Evolutionary conservation across 140 eudicot species (phyloP).

Genomic region (Bidens hawaiensis): DNA sequence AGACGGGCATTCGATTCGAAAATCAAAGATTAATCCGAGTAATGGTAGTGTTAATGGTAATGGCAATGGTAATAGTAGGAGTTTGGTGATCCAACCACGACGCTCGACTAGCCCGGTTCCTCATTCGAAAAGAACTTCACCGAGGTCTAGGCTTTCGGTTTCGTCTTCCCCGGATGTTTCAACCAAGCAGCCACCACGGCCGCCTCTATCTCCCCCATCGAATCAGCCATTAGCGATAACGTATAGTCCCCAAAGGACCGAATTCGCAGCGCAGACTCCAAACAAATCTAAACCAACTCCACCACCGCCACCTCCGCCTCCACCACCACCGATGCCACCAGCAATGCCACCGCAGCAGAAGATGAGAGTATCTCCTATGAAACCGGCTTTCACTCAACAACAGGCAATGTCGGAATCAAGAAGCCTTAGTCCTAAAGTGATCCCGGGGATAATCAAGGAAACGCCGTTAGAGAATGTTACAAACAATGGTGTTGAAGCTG

Average conservation of each 20-base stretch:
- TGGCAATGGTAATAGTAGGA: not conserved
- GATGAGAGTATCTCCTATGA: constrained; percentile 20
- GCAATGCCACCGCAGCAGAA: constrained; percentile 33
- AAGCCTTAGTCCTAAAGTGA: constrained; percentile 36
- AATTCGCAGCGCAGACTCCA: constrained; percentile 44
- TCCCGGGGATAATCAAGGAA: constrained; percentile 28
- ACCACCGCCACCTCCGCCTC: constrained; percentile 60
- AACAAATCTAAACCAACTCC: constrained; percentile 45
- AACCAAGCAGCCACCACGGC: constrained; percentile 33
- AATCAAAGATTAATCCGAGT: constrained; percentile 22
- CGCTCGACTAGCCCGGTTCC: constrained; percentile 44
- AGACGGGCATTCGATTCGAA: constrained; percentile 41
- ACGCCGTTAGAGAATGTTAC: constrained; percentile 31
- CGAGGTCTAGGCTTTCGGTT: constrained; percentile 60
- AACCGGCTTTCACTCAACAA: constrained; percentile 19
- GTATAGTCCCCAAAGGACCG: constrained; percentile 53
- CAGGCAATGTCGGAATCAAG: constrained; percentile 22
- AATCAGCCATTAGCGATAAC: constrained; percentile 32
- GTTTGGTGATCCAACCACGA: constrained; percentile 25
- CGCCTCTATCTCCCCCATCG: constrained; percentile 21
- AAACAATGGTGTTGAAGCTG: constrained; percentile 40
- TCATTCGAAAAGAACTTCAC: constrained; percentile 91
- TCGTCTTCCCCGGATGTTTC: constrained; percentile 57
- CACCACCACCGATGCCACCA: constrained; percentile 31
- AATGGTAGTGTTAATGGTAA: constrained; percentile 8